These are phyloP conservation scores for Colletotrichum zoysiae DNA, from an alignment of 2,329 filamentous ascomycete species.

Conservation along the genomic window DNA sequence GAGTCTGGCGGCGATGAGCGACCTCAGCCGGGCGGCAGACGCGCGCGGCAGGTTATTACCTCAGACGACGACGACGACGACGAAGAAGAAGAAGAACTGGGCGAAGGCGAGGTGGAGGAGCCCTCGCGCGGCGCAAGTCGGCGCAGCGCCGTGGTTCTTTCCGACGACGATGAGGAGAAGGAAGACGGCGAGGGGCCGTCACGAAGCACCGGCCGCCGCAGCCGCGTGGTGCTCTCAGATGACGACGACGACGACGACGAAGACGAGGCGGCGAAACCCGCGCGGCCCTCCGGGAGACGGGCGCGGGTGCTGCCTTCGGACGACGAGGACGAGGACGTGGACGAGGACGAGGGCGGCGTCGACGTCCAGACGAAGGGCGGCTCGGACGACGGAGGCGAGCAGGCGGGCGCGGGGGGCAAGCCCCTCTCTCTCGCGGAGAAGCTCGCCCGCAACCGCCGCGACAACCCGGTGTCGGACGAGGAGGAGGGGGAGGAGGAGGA, in stretches of 20 bases:
- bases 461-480: conserved; percentile 30
- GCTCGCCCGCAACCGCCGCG: conserved; percentile 27
- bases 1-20: conserved; percentile 33
- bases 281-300: conserved; percentile 9
- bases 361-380: conserved; percentile 8
- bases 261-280: not conserved
- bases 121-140: not conserved
- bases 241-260: conserved; percentile 44
- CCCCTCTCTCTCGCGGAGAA: conserved; percentile 26
- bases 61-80: conserved; percentile 1
- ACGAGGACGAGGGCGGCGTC: conserved; percentile 36
- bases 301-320: conserved; percentile 25
- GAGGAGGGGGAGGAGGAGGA: conserved; percentile 31
- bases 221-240: conserved; percentile 39
- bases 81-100: conserved; percentile 44
- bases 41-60: conserved; percentile 48
- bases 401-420: not conserved
- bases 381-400: conserved; percentile 5
- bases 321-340: conserved; percentile 35
- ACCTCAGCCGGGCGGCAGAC: conserved; percentile 35
- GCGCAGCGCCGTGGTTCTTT: conserved; percentile 29
- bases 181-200: conserved; percentile 18
- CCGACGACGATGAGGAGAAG: conserved; percentile 46
- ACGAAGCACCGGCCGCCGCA: conserved; percentile 39
- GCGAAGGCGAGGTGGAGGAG: conserved; percentile 42